Percentiles rank a stretch among this genome's conserved stretches.
Conservation (phyloP, 768 basidiomycete species). For the Suillus alpinus region DNA sequence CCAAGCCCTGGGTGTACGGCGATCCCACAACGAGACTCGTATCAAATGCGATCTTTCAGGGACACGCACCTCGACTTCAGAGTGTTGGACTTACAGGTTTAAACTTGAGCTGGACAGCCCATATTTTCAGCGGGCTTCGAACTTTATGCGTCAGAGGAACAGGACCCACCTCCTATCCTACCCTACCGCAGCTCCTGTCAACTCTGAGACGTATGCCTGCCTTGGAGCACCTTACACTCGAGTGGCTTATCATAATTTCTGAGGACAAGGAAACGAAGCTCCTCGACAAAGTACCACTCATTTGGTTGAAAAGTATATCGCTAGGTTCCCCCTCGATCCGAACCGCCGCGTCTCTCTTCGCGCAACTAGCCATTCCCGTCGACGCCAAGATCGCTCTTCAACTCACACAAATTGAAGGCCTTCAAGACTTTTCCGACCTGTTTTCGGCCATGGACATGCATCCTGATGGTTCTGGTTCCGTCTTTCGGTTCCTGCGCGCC, state of each 20-base stretch:
- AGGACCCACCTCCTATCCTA: conserved; percentile 17
- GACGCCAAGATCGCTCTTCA: neutral
- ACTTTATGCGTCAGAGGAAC: conserved; percentile 34
- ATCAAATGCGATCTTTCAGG: conserved; percentile 27
- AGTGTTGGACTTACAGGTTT: conserved; percentile 34
- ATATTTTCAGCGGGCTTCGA: conserved; percentile 34
- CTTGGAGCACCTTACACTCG: conserved; percentile 33
- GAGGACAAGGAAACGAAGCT: neutral
- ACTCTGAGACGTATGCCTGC: conserved; percentile 34
- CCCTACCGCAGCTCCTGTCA: conserved; percentile 25
- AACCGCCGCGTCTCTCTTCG: neutral
- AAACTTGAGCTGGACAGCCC: conserved; percentile 34
- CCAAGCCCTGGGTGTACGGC: conserved; percentile 15
- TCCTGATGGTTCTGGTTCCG: no score
- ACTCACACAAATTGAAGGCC: no score
- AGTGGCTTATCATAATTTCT: conserved; percentile 1
- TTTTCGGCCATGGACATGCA: no score
- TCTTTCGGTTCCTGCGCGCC: no score
- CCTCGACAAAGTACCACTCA: neutral
- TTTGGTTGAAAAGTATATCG: neutral
- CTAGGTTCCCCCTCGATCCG: neutral
- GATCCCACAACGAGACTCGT: conserved; percentile 18
- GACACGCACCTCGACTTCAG: conserved; percentile 32
- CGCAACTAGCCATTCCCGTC: neutral
- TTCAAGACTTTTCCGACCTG: no score